These are phyloP conservation scores for Nicotiana benthamiana DNA, from an alignment of 257 asterid genomes.

Conservation along the genomic window DNA sequence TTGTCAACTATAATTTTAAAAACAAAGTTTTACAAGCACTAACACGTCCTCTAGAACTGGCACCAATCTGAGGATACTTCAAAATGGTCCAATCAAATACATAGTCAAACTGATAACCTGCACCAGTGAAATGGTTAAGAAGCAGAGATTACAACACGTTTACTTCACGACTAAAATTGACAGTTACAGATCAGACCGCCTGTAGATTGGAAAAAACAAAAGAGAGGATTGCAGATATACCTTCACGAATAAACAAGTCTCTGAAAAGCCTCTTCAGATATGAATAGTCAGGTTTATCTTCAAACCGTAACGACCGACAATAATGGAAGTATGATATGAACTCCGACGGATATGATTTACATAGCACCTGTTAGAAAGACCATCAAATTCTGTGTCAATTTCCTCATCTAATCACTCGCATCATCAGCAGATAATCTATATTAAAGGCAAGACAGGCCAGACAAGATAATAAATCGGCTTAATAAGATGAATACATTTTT, in stretches of 20 bases:
- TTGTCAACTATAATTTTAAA: background rate
- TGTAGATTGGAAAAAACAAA: background rate
- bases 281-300: slow-evolving; percentile 89
- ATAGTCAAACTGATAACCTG: slow-evolving; percentile 94
- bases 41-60: slow-evolving; percentile 77
- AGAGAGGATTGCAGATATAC: slow-evolving; percentile 24
- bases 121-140: slow-evolving; percentile 15
- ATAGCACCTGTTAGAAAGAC: slow-evolving; percentile 51
- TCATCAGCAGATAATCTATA: background rate
- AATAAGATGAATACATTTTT: background rate
- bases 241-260: slow-evolving; percentile 92
- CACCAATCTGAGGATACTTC: slow-evolving; percentile 91
- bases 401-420: background rate
- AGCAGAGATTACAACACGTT: background rate
- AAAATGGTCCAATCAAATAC: slow-evolving; percentile 94
- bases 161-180: background rate
- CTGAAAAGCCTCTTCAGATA: slow-evolving; percentile 90
- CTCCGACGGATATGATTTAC: slow-evolving; percentile 86
- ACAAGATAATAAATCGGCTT: background rate
- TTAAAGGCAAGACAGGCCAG: background rate
- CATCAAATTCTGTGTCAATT: background rate
- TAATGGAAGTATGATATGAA: slow-evolving; percentile 88
- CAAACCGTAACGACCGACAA: slow-evolving; percentile 83
- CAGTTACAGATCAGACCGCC: background rate
- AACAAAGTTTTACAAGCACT: slow-evolving; percentile 17